Evolutionary conservation across 805 yeast genomes (phyloP).

Genomic region (Yamadazyma philogaea): DNA sequence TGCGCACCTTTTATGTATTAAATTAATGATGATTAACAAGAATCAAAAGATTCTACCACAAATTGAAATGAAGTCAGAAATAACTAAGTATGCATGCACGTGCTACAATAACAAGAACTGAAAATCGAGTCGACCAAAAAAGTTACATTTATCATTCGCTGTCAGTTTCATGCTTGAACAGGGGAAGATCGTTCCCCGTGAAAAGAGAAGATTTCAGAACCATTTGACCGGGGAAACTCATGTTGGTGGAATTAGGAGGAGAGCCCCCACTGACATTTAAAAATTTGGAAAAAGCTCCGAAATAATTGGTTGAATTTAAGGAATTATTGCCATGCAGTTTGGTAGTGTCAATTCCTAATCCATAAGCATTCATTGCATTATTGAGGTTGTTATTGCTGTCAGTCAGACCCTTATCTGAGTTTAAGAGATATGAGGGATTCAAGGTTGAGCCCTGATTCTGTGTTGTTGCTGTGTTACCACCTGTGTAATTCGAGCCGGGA

Average conservation of each 20-base stretch:
- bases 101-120: constrained; percentile 1
- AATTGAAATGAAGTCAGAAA: background rate
- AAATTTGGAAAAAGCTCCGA: constrained; percentile 4
- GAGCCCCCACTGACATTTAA: constrained; percentile 7
- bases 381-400: background rate
- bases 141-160: constrained; percentile 2
- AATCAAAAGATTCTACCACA: background rate
- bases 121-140: constrained; percentile 3
- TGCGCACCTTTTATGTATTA: background rate
- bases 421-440: constrained; percentile 27
- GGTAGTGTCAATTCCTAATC: background rate
- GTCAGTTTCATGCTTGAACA: constrained; percentile 10
- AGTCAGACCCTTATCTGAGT: constrained; percentile 9
- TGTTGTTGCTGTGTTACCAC: background rate
- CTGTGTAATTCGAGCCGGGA: background rate
- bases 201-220: constrained; percentile 6
- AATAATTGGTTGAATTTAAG: background rate
- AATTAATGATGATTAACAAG: background rate
- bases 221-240: background rate
- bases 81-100: background rate
- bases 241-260: background rate
- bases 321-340: constrained; percentile 2
- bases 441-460: constrained; percentile 15
- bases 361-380: constrained; percentile 3
- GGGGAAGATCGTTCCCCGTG: constrained; percentile 3